phyloP scores from a whole-genome alignment of 2,329 filamentous ascomycete species.

The Teratosphaeria pseudoeucalypti region DNA sequence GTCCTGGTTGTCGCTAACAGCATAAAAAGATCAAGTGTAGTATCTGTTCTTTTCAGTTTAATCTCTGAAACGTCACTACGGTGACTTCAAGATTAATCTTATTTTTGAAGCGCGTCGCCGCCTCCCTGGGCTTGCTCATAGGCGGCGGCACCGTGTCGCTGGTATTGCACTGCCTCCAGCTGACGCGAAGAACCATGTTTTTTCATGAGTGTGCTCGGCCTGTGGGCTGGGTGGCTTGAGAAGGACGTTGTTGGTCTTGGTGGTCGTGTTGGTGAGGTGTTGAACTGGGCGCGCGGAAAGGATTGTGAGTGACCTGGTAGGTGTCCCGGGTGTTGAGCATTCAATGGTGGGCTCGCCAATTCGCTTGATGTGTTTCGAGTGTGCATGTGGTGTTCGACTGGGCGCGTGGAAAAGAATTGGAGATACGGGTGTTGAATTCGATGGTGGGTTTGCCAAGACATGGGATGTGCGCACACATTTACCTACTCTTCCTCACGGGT shows the following conservation, averaged over 20 bases:
- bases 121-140: slow-evolving; percentile 66
- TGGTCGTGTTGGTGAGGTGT: no score
- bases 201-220: slow-evolving; percentile 14
- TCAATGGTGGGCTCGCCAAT: no score
- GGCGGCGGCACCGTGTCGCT: slow-evolving; percentile 57
- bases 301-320: no score
- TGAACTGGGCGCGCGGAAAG: no score
- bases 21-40: neutral
- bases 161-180: slow-evolving; percentile 66
- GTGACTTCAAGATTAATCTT: slow-evolving; percentile 69
- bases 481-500: neutral
- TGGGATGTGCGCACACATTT: neutral
- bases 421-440: no score
- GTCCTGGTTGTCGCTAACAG: no score
- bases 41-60: slow-evolving; percentile 78
- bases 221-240: slow-evolving; percentile 16
- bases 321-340: no score
- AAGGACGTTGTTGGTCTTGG: slow-evolving; percentile 6
- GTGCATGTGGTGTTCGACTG: no score
- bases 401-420: no score
- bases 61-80: slow-evolving; percentile 77
- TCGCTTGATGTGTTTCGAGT: no score
- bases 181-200: slow-evolving; percentile 47
- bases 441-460: neutral
- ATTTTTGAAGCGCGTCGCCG: slow-evolving; percentile 54